phyloP scores from a whole-genome alignment of 768 basidiomycete genomes.

The Collybiopsis confluens region DNA sequence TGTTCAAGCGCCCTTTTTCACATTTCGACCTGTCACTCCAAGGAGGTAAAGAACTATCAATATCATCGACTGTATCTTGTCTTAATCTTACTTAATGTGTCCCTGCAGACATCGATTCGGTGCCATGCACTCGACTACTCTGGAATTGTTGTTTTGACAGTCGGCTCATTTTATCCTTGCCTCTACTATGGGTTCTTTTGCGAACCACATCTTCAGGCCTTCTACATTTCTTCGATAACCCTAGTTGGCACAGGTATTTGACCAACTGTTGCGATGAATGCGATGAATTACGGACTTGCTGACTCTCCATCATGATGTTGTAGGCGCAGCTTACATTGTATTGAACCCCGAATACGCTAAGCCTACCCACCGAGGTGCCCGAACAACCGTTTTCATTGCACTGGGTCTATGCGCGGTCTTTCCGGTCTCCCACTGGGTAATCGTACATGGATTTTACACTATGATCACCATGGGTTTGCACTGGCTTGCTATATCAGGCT shows the following conservation, averaged over 20 bases:
- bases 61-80: background rate
- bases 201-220: conserved; percentile 43
- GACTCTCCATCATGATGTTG: conserved; percentile 9
- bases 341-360: conserved; percentile 75
- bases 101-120: conserved; percentile 20
- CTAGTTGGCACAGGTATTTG: conserved; percentile 49
- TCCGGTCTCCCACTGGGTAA: conserved; percentile 63
- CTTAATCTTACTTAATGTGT: background rate
- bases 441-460: conserved; percentile 52
- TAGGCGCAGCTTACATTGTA: conserved; percentile 71
- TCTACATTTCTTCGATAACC: conserved; percentile 52
- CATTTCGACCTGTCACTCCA: conserved; percentile 67
- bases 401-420: conserved; percentile 69
- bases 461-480: conserved; percentile 66
- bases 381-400: conserved; percentile 75
- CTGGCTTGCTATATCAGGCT: conserved; percentile 68
- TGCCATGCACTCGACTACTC: conserved; percentile 74
- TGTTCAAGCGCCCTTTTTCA: conserved; percentile 71
- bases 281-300: background rate
- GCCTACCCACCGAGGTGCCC: conserved; percentile 68
- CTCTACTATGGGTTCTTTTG: conserved; percentile 81
- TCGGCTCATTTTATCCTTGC: conserved; percentile 76
- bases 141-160: conserved; percentile 74
- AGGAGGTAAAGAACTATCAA: conserved; percentile 42
- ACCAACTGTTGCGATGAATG: background rate